Base-by-base conservation (phyloP, 805 yeast species). In the Wickerhamiella galacta region DNA sequence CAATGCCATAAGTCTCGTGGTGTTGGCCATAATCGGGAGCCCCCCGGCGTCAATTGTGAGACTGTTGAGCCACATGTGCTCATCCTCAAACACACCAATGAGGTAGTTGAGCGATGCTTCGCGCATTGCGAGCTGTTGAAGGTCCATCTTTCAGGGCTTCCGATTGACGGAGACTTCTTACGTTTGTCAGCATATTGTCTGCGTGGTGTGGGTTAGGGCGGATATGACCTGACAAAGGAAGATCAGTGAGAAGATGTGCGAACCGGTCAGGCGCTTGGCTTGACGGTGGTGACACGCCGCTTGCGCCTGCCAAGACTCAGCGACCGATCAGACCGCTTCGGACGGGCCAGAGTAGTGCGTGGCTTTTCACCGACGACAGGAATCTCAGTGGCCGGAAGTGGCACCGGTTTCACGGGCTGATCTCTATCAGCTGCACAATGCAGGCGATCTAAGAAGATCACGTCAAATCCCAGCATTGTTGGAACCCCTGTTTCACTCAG, bases 91-190 rank as follows among this genome's bases (percentile, higher is more conserved):
- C 2, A 34, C 30, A 9, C 37, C 36, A 28, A 33, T 34, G 12
- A 37, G 34, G 28, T 37, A 37, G 20, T 31, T 33, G 20, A 37
- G 37, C 6, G 34, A 20, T 19, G 32, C 26, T 28, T 33, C 34
- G 4, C 39, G 32, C 22, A 25, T 25, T 23, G 32, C 25, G 16
- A 29, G 29, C 32, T 34, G 37, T 3, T 25, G 28, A 16, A 26
- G 25, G 29, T 34, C 37, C 37, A 34, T 34, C 7, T 10, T 25
- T n/a, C n/a, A n/a, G n/a, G n/a, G n/a, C n/a, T n/a, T n/a, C n/a
- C n/a, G n/a, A n/a, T n/a, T n/a, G n/a, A n/a, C n/a, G n/a, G n/a
- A n/a, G n/a, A n/a, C n/a, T n/a, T n/a, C n/a, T n/a, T n/a, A n/a
- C n/a, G n/a, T n/a, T n/a, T n/a, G n/a, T n/a, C n/a, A n/a, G n/a